Evolutionary conservation across 2,329 filamentous ascomycete genomes (phyloP), one percentile per base, ranked within the genome.

Genomic region (Zymoseptoria ardabiliae): DNA sequence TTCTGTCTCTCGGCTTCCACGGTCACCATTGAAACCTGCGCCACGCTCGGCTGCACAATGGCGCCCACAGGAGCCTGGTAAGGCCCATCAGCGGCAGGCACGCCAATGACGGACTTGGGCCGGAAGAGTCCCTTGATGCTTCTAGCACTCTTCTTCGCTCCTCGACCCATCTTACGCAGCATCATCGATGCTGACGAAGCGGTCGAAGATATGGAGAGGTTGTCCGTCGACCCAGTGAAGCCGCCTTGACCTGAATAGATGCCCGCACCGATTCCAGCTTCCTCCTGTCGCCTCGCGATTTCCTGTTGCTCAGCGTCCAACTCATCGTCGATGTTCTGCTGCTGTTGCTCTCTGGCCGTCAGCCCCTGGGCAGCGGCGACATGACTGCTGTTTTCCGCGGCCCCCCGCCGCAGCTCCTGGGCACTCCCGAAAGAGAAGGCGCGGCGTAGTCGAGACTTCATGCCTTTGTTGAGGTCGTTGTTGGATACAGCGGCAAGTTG

Each of bases 111-210:
- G 1, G 93, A 97, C 74, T 97, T 99, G 0, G 94, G 93, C 63
- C 94, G 83, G 78, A 99, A 99, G 7, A 99, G 81, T 23, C 94
- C 94, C 66, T 95, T 95, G 57, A 99, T 84, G 22, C 92, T 97
- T 53, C 92, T 84, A 19, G 88, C 89, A 55, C 91, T 88, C 76
- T 94, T 95, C 82, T 96, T 97, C 85, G 97, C 89, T n/a, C 93
- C 92, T 65, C 91, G 91, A 58, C 94, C 94, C 94, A 99, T 99
- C 79, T 99, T 99, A 56, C 94, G 86, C 66, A 99, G 89, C 90
- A 95, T 95, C 68, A 95, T 86, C 28, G 91, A 95, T 35, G 90
- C 90, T 20, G 90, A 95, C 6, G 91, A 95, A 20, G 90, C 90
- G 9, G 90, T 95, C 3, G 91, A 95, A 1, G 90, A 93, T 64